Base-by-base conservation (phyloP, 805 yeast species). In the Candida bentonensis region DNA sequence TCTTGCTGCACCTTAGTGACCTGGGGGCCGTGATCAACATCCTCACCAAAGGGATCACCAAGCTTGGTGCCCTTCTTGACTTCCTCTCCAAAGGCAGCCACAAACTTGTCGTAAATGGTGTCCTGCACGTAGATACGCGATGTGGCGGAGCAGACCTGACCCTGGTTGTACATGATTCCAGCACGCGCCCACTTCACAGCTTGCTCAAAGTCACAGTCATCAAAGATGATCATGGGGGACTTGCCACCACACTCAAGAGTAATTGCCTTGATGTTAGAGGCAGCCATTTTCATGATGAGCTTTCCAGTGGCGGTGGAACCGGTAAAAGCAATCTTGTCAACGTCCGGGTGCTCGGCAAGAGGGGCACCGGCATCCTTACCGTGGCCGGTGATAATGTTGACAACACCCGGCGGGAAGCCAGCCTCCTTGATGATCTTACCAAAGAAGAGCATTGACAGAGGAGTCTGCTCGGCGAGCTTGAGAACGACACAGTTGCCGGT, bases 161-260 rank as follows among this genome's bases (percentile, higher is more conserved):
- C 97, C 60, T 87, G 79, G 72, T 88, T 88, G 72, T 74, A 84
- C 74, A 82, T 84, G 56, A 87, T 82, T 62, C 95, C 95, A 44
- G 72, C 61, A 41, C 83, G 73, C 51, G 86, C 78, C 69, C 77
- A 75, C 51, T 76, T 70, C 40, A 83, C 81, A 43, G 96, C 86
- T 57, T 70, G 70, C 40, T 80, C 79, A 46, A 88, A 58, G 62
- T 88, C 77, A 41, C 94, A 89, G 59, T 88, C 96, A 55, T 80
- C 79, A 59, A 82, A 86, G 40, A 88, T 79, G 52, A 88, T 77
- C 62, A 82, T 79, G 54, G 96, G 95, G 22, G 95, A 85, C 69
- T 88, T 88, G 60, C 97, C 97, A 59, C 97, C 97, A 54, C 85
- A 77, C 69, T 88, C 97, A 59, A 88, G 72, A 39, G 96, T 87